Evolutionary conservation across 78 protist genomes (phyloP).

Genomic region (Speleostelium caveatum): DNA sequence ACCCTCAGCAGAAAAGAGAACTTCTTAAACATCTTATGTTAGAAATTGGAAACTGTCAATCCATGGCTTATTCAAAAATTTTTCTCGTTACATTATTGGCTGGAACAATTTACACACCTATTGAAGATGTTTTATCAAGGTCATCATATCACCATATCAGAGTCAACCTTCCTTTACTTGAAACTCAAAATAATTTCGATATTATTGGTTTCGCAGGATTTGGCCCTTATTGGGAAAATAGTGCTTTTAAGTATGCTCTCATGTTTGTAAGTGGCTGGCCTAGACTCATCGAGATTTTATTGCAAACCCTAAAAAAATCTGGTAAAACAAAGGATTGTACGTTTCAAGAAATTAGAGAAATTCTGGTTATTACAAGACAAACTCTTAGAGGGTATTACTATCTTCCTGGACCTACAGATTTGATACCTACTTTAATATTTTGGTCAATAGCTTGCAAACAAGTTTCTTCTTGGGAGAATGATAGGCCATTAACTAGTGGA

Average conservation of each 20-base stretch:
- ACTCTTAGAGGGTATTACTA: too few species aligned
- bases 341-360: too few species aligned
- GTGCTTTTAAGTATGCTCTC: background rate
- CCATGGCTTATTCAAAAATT: background rate
- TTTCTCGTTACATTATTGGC: background rate
- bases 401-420: too few species aligned
- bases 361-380: too few species aligned
- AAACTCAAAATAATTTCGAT: too few species aligned
- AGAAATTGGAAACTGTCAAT: background rate
- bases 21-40: background rate
- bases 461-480: too few species aligned
- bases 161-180: background rate
- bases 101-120: background rate
- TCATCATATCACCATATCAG: background rate
- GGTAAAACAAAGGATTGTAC: too few species aligned
- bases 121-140: background rate
- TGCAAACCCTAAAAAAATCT: too few species aligned
- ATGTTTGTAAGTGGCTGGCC: conserved; percentile 16
- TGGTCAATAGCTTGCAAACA: too few species aligned
- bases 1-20: background rate
- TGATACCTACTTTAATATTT: too few species aligned
- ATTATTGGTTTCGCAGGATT: background rate
- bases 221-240: background rate
- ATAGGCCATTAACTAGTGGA: too few species aligned
- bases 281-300: background rate